phyloP scores from a whole-genome alignment of 2,329 filamentous ascomycete genomes.

The Sporothrix pallida region DNA sequence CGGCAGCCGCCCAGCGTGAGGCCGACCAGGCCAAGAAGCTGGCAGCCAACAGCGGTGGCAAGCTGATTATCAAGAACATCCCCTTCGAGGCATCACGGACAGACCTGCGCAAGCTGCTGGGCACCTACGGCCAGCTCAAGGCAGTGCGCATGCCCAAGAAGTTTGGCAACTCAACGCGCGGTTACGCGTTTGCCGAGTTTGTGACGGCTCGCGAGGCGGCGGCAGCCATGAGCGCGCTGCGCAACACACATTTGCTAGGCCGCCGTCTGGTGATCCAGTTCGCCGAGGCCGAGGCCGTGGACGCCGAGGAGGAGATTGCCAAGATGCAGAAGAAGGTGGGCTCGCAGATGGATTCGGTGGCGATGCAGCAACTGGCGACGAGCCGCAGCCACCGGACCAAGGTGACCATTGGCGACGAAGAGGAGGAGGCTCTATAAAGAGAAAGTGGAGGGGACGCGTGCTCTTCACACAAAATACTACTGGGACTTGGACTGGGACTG shows the following conservation, averaged over 20 bases:
- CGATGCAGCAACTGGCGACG: slow-evolving; percentile 84
- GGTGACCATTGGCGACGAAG: slow-evolving; percentile 82
- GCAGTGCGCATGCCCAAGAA: slow-evolving; percentile 95
- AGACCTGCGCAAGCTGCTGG: slow-evolving; percentile 83
- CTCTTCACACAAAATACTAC: background rate
- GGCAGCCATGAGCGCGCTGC: slow-evolving; percentile 88
- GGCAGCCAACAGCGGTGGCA: slow-evolving; percentile 73
- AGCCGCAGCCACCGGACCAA: slow-evolving; percentile 74
- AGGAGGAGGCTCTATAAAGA: slow-evolving; percentile 49
- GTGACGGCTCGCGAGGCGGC: slow-evolving; percentile 75
- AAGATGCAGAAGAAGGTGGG: slow-evolving; percentile 97
- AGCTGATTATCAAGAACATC: slow-evolving; percentile 97
- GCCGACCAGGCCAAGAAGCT: slow-evolving; percentile 84
- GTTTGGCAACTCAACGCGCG: slow-evolving; percentile 84
- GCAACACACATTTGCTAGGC: slow-evolving; percentile 91
- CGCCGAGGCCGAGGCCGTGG: slow-evolving; percentile 83
- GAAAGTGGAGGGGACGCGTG: background rate
- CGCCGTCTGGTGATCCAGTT: slow-evolving; percentile 89
- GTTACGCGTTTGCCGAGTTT: slow-evolving; percentile 97
- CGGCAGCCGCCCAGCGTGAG: slow-evolving; percentile 81
- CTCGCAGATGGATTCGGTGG: slow-evolving; percentile 87
- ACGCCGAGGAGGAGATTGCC: slow-evolving; percentile 93
- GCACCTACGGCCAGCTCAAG: slow-evolving; percentile 88
- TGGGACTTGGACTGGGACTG: background rate
- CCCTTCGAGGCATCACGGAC: slow-evolving; percentile 95